phyloP scores from a whole-genome alignment of 495 filamentous ascomycete genomes.

The Viridothelium virens region DNA sequence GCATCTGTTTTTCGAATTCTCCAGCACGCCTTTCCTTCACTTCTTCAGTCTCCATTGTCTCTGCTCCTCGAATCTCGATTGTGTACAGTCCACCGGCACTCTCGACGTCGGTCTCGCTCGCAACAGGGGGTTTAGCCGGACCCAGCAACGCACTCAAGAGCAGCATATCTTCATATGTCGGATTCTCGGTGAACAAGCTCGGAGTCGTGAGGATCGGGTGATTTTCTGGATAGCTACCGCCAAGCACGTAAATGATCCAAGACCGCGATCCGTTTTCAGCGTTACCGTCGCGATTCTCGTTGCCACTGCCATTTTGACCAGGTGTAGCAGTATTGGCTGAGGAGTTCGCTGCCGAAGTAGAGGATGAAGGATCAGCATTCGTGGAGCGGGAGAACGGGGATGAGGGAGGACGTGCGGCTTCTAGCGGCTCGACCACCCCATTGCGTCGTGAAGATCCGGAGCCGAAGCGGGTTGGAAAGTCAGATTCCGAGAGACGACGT shows the following conservation, averaged over 20 bases:
- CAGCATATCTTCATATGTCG: constrained; percentile 75
- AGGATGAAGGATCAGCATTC: constrained; percentile 18
- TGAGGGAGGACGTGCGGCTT: constrained; percentile 29
- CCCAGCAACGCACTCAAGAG: constrained; percentile 63
- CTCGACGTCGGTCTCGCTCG: constrained; percentile 57
- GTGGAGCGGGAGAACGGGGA: constrained; percentile 13
- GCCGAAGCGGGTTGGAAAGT: constrained; percentile 51
- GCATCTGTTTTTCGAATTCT: not conserved
- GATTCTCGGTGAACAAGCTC: constrained; percentile 69
- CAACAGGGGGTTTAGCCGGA: constrained; percentile 67
- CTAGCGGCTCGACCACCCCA: constrained; percentile 56
- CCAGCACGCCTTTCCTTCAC: not conserved
- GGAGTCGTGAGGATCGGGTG: constrained; percentile 70
- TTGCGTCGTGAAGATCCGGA: constrained; percentile 57
- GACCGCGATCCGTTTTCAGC: constrained; percentile 42
- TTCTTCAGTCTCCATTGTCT: not conserved
- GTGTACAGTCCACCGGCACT: constrained; percentile 49
- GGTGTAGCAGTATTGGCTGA: not conserved
- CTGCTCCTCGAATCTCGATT: constrained; percentile 21
- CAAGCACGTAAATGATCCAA: constrained; percentile 75
- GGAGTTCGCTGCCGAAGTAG: not conserved
- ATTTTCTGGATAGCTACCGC: constrained; percentile 66
- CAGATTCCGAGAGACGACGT: constrained; percentile 55
- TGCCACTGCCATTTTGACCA: constrained; percentile 11
- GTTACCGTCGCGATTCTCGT: constrained; percentile 17